A percentile compares a stretch with the other conserved stretches of the same genome.
Evolutionary conservation across 2,329 filamentous ascomycete species (phyloP).

Genomic region (Colletotrichum lentis): DNA sequence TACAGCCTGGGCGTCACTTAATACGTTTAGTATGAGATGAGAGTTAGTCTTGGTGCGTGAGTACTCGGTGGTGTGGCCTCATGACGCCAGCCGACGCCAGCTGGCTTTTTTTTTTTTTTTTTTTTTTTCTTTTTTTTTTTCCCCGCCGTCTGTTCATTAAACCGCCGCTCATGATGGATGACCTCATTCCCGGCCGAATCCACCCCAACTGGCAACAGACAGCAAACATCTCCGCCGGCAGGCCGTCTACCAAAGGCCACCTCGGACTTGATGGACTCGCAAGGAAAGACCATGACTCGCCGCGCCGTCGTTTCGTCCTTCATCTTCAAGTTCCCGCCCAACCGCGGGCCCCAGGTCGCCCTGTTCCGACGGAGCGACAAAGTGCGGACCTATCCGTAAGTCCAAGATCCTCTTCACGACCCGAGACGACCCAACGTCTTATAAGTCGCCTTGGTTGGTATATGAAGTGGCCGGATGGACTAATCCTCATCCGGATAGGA

Average conservation of each 20-base stretch:
- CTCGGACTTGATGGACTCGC: slow-evolving; percentile 9
- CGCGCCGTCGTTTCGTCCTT: slow-evolving; percentile 60
- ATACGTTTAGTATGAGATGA: no score
- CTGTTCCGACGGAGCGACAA: slow-evolving; percentile 68
- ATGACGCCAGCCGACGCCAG: neutral
- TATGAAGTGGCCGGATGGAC: slow-evolving; percentile 2
- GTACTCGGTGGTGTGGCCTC: neutral
- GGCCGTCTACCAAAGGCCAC: neutral
- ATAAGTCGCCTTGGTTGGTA: neutral
- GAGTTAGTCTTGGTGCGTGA: no score
- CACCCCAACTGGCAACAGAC: neutral
- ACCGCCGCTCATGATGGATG: slow-evolving; percentile 23
- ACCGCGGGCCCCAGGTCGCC: slow-evolving; percentile 59
- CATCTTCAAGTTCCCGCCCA: slow-evolving; percentile 56
- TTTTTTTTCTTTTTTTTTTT: no score
- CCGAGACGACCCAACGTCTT: neutral
- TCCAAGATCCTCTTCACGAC: slow-evolving; percentile 3
- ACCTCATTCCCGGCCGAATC: slow-evolving; percentile 8
- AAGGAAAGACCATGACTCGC: slow-evolving; percentile 19
- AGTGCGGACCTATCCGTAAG: slow-evolving; percentile 68
- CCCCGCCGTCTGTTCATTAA: no score
- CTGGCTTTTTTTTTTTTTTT: no score
- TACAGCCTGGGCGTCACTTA: no score
- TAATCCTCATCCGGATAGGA: slow-evolving; percentile 45
- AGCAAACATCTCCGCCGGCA: neutral